A percentile compares a stretch with the other conserved stretches of the same genome.
Conservation (phyloP, 768 basidiomycete species). For the Rhodotorula paludigena region DNA sequence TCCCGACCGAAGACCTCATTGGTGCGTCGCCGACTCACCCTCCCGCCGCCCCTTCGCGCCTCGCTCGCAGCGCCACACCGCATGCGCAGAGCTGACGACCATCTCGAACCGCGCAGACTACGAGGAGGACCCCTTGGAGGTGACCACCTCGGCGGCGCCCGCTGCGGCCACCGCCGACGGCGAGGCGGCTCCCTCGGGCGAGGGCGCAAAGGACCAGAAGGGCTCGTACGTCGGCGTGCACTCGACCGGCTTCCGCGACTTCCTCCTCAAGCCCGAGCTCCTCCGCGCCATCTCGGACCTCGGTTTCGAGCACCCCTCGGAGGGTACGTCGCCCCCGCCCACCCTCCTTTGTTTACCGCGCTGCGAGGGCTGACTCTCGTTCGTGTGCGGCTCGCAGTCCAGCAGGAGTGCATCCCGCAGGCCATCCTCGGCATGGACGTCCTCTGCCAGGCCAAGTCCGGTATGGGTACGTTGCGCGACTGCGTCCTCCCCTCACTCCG, state of each 20-base stretch:
- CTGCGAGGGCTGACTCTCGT: too few relatives aligned
- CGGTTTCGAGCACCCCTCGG: conserved; percentile 99
- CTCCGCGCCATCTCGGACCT: conserved; percentile 96
- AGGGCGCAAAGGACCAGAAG: conserved; percentile 43
- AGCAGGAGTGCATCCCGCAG: conserved; percentile 99
- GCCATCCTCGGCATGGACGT: conserved; percentile 99
- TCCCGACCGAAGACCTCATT: conserved; percentile 30
- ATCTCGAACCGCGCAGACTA: conserved; percentile 16
- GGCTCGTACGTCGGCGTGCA: conserved; percentile 96
- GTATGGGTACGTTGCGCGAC: conserved; percentile 51
- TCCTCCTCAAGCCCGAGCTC: conserved; percentile 93
- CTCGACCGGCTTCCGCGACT: conserved; percentile 98
- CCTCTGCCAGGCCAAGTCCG: conserved; percentile 98
- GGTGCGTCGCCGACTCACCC: neutral
- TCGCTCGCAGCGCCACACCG: too few relatives aligned
- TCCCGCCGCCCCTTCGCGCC: neutral
- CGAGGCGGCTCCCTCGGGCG: conserved; percentile 12
- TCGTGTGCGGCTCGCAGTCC: conserved; percentile 57
- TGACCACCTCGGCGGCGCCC: conserved; percentile 5
- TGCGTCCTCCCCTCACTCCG: too few relatives aligned
- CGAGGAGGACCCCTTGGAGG: conserved; percentile 36
- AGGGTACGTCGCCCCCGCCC: conserved; percentile 59
- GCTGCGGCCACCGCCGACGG: conserved; percentile 14
- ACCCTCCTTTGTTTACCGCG: neutral
- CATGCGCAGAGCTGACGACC: neutral